These are phyloP conservation scores for Tolypocladium paradoxum DNA, from an alignment of 2,329 filamentous ascomycete genomes.

Conservation along the genomic window DNA sequence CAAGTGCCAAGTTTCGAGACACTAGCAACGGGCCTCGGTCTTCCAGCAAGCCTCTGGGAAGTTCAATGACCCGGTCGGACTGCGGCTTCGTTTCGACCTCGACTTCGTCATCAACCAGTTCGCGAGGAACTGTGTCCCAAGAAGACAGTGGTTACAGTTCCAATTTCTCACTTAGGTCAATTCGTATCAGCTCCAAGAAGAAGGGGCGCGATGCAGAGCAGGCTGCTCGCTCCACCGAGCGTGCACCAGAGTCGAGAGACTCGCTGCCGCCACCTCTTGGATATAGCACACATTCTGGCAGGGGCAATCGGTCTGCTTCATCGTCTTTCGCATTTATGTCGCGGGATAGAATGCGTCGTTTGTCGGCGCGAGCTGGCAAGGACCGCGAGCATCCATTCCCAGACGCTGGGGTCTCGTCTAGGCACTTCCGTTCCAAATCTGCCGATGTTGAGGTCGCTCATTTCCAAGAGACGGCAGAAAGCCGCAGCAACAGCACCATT, in stretches of 20 bases:
- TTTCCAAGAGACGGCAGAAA: background rate
- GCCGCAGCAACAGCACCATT: background rate
- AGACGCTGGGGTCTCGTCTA: background rate
- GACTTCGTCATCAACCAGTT: constrained; percentile 30
- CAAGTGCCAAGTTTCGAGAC: constrained; percentile 28
- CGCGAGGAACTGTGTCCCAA: constrained; percentile 38
- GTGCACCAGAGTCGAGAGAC: background rate
- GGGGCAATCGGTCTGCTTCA: background rate
- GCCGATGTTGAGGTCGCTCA: background rate
- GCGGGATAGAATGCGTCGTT: constrained; percentile 1
- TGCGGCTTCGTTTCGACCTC: constrained; percentile 40
- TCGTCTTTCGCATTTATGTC: background rate
- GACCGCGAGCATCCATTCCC: background rate
- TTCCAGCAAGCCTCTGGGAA: constrained; percentile 4
- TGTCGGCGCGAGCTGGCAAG: background rate
- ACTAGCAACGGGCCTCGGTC: background rate
- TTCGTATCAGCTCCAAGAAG: constrained; percentile 24
- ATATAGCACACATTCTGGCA: background rate
- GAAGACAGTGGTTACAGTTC: constrained; percentile 53
- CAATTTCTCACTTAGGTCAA: constrained; percentile 45
- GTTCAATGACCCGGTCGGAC: constrained; percentile 23
- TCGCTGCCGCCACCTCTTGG: background rate
- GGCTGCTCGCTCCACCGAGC: background rate
- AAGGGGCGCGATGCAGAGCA: constrained; percentile 10
- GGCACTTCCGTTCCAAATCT: background rate